These are phyloP conservation scores for Telopea speciosissima DNA, from an alignment of 177 flowering plant species.

Conservation along the genomic window DNA sequence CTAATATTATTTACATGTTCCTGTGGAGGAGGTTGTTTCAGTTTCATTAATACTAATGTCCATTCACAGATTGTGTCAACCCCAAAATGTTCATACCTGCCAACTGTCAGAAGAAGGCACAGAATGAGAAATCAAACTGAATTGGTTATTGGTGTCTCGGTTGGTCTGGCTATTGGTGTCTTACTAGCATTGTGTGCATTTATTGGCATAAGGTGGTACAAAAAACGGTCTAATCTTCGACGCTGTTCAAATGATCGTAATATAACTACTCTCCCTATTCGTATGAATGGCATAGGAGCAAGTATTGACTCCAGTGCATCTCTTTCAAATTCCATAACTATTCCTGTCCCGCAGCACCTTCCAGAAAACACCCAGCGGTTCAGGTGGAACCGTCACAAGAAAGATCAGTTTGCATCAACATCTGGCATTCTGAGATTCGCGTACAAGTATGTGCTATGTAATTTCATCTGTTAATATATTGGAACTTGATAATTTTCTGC, in stretches of 20 bases:
- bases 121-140: conserved; percentile 54
- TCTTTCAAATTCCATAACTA: conserved; percentile 33
- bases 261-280: conserved; percentile 55
- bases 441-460: conserved; percentile 63
- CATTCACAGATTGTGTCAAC: conserved; percentile 7
- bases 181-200: conserved; percentile 55
- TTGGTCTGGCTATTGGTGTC: conserved; percentile 72
- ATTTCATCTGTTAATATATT: neutral
- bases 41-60: neutral
- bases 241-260: conserved; percentile 34
- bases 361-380: conserved; percentile 30
- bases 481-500: neutral
- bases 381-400: conserved; percentile 60
- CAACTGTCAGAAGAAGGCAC: conserved; percentile 20
- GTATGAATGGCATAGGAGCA: conserved; percentile 49
- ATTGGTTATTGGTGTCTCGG: conserved; percentile 67
- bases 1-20: neutral
- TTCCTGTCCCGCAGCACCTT: conserved; percentile 17
- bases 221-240: conserved; percentile 34
- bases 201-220: conserved; percentile 60
- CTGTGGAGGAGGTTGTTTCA: neutral
- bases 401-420: conserved; percentile 50
- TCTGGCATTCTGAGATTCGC: conserved; percentile 75
- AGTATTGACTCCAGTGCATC: conserved; percentile 67
- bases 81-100: conserved; percentile 48